Evolutionary conservation across 768 basidiomycete genomes (phyloP).

Genomic region (Suillus lakei): DNA sequence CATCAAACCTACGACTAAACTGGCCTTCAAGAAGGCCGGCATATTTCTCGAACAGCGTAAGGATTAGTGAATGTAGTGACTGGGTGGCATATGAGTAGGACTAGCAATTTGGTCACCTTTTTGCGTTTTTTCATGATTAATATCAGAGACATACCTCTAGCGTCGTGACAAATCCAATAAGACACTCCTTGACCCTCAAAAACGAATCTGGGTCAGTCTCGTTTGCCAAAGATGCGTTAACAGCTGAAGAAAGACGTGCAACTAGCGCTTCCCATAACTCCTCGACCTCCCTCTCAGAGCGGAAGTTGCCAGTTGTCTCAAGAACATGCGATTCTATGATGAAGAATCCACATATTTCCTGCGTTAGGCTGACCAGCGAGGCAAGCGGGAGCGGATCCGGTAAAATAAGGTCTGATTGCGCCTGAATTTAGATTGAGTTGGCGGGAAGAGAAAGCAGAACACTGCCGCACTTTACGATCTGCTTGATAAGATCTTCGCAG

Average conservation of each 20-base stretch:
- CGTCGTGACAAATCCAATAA: constrained; percentile 88
- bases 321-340: constrained; percentile 95
- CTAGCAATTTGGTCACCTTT: constrained; percentile 43
- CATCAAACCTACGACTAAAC: constrained; percentile 81
- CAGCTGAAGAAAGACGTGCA: constrained; percentile 68
- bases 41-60: constrained; percentile 92
- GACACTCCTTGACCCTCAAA: constrained; percentile 79
- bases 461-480: constrained; percentile 78
- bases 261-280: constrained; percentile 94
- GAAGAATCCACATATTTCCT: constrained; percentile 97
- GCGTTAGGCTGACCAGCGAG: constrained; percentile 76
- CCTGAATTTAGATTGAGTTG: constrained; percentile 50
- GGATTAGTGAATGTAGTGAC: constrained; percentile 81
- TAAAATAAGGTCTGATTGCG: constrained; percentile 95
- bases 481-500: constrained; percentile 93
- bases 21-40: constrained; percentile 79
- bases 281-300: constrained; percentile 90
- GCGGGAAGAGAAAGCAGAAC: neutral
- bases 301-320: constrained; percentile 85
- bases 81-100: constrained; percentile 85
- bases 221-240: constrained; percentile 70
- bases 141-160: constrained; percentile 66
- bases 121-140: neutral
- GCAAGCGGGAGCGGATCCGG: constrained; percentile 70
- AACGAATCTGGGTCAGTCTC: constrained; percentile 85